Evolutionary conservation across 257 asterid genomes (phyloP), one percentile per base, ranked within the genome.

Genomic region (Ehretia macrophylla): DNA sequence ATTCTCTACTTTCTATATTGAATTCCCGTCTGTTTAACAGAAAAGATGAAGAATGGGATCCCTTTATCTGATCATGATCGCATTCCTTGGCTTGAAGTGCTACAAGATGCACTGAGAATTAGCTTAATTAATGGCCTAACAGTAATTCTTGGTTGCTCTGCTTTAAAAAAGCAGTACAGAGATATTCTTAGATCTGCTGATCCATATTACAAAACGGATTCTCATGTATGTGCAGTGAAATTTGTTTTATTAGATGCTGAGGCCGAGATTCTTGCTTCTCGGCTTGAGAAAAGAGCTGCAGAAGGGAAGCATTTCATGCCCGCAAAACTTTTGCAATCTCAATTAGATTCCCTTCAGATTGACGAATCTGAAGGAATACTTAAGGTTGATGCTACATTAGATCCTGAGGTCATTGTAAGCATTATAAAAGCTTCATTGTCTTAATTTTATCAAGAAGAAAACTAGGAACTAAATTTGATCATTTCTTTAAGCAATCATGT

Each of bases 251-350:
- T 92, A 77, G 78, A 80, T 61, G 95, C 77, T 20, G 64, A 57
- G 18, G 74, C 78, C 5, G 86, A 81, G 66, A 77, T 88, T 55
- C 85, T 92, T 27, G 79, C 74, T 1, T 83, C 78, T 42, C 84
- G 96, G 56, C 71, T 92, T 59, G 83, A 75, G 64, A 80, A 65
- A 58, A 55, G 97, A 73, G 81, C 78, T 48, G 83, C 84, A 5
- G 72, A 73, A 52, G 97, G 91, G 68, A 74, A 78, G 16, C 95
- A 92, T 77, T 92, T 88, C 85, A 86, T 92, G 99, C 95, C 95
- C 4, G 72, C 87, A 32, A 75, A 63, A 32, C 89, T 92, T 44
- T 78, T 92, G 83, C 85, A 81, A 60, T 86, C 94, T 27, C 99
- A 92, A 64, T 72, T 92, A 42, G 91, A 85, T 62, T 80, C 73